Percentiles rank a stretch among this genome's conserved stretches.
These are phyloP conservation scores for Dactylella cylindrospora DNA, from an alignment of 2,329 filamentous ascomycete genomes.

Conservation along the genomic window DNA sequence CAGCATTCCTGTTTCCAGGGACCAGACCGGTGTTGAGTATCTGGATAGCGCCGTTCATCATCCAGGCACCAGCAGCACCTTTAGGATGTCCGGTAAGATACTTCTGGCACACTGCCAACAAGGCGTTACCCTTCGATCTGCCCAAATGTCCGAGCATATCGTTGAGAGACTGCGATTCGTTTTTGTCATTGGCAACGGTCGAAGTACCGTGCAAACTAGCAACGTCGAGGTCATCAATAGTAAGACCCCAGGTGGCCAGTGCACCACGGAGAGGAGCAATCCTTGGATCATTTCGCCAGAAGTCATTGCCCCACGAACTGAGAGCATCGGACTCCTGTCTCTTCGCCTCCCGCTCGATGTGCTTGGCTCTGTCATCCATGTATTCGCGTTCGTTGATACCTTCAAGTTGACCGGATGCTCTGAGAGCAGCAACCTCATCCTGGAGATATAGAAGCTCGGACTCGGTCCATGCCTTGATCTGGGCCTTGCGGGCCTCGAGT, in stretches of 20 bases:
- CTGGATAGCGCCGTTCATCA: conserved; percentile 98
- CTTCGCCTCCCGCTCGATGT: conserved; percentile 83
- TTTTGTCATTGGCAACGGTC: conserved; percentile 98
- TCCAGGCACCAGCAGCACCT: conserved; percentile 98
- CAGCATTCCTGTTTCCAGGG: conserved; percentile 94
- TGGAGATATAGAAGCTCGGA: conserved; percentile 89
- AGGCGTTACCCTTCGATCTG: conserved; percentile 91
- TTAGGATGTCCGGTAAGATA: conserved; percentile 98
- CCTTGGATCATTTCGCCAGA: conserved; percentile 93
- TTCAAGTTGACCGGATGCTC: conserved; percentile 65
- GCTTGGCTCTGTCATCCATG: conserved; percentile 75
- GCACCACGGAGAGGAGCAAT: conserved; percentile 96
- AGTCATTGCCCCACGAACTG: conserved; percentile 91
- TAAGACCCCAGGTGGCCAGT: conserved; percentile 95
- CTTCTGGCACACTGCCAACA: conserved; percentile 98
- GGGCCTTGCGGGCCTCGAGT: conserved; percentile 87
- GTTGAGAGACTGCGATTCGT: conserved; percentile 96
- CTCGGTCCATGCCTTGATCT: conserved; percentile 96
- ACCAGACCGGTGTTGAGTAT: conserved; percentile 92
- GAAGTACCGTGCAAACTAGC: conserved; percentile 99
- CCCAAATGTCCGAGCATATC: conserved; percentile 94
- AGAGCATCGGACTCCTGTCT: conserved; percentile 93
- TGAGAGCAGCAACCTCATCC: conserved; percentile 89
- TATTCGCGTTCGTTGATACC: conserved; percentile 81
- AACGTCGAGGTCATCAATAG: conserved; percentile 90